These are phyloP conservation scores for Arctostaphylos glauca DNA, from an alignment of 148 eudicot genomes.

Conservation along the genomic window DNA sequence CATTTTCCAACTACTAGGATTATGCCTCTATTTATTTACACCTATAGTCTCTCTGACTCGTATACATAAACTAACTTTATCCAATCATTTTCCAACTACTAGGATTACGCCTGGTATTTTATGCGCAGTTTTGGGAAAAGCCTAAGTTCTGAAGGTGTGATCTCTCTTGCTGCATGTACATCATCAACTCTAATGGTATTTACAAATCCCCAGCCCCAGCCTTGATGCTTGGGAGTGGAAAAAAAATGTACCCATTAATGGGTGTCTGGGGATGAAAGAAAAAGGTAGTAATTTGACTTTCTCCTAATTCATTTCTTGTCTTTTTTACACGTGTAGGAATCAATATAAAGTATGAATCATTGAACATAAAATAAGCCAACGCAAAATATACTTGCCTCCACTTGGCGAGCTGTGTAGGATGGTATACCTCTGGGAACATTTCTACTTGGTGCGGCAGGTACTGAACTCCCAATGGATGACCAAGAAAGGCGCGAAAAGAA, in stretches of 20 bases:
- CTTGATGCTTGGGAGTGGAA: neutral
- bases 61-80: neutral
- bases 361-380: neutral
- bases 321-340: neutral
- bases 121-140: neutral
- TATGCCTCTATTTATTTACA: neutral
- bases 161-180: neutral
- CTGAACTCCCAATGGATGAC: conserved; percentile 60
- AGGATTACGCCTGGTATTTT: neutral
- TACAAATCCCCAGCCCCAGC: neutral
- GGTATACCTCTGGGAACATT: conserved; percentile 52
- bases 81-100: neutral
- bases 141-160: neutral
- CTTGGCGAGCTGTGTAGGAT: conserved; percentile 53
- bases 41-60: neutral
- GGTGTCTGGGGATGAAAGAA: neutral
- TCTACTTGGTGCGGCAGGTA: conserved; percentile 55
- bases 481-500: conserved; percentile 70
- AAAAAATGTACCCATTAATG: neutral
- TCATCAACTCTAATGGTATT: neutral
- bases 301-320: neutral
- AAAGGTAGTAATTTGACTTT: neutral
- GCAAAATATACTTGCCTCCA: conserved; percentile 59
- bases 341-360: neutral
- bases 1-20: neutral